Percentiles rank a stretch among this genome's conserved stretches.
Conservation (phyloP, 495 filamentous ascomycete species). For the Aspergillus incahuasiensis region DNA sequence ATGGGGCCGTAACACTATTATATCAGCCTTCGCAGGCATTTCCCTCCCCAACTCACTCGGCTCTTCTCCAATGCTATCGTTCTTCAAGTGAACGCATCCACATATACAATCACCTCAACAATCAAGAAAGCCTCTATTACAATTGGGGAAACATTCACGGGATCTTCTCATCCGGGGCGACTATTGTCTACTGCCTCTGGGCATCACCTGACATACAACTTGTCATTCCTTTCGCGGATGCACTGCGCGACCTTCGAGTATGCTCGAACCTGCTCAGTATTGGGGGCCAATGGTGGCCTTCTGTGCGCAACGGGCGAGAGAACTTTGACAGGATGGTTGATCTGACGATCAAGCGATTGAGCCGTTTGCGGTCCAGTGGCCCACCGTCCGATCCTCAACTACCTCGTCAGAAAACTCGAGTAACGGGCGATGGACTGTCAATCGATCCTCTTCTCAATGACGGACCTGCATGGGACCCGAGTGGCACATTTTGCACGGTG, state of each 20-base stretch:
- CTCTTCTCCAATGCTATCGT: conserved; percentile 17
- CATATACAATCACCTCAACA: conserved; percentile 19
- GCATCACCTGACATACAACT: conserved; percentile 18
- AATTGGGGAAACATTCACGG: conserved; percentile 27
- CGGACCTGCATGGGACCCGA: not conserved
- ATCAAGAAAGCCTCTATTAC: conserved; percentile 16
- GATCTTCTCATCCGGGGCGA: conserved; percentile 23
- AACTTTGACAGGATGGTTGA: conserved; percentile 26
- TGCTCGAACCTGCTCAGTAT: conserved; percentile 28
- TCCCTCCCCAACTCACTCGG: conserved; percentile 15
- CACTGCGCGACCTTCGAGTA: conserved; percentile 21
- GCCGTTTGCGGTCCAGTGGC: not conserved
- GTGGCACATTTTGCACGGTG: not conserved
- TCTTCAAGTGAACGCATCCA: conserved; percentile 17
- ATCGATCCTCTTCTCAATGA: not conserved
- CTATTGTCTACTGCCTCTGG: conserved; percentile 24
- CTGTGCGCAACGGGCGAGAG: conserved; percentile 22
- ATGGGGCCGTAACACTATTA: conserved; percentile 15
- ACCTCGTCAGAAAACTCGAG: not conserved
- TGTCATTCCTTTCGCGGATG: conserved; percentile 16
- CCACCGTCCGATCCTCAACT: not conserved
- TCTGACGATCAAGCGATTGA: conserved; percentile 20
- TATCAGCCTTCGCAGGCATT: conserved; percentile 23
- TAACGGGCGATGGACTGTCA: not conserved
- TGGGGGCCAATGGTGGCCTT: conserved; percentile 26